Evolutionary conservation across 208 protist genomes (phyloP).

Genomic region (Crithidia acanthocephali): DNA sequence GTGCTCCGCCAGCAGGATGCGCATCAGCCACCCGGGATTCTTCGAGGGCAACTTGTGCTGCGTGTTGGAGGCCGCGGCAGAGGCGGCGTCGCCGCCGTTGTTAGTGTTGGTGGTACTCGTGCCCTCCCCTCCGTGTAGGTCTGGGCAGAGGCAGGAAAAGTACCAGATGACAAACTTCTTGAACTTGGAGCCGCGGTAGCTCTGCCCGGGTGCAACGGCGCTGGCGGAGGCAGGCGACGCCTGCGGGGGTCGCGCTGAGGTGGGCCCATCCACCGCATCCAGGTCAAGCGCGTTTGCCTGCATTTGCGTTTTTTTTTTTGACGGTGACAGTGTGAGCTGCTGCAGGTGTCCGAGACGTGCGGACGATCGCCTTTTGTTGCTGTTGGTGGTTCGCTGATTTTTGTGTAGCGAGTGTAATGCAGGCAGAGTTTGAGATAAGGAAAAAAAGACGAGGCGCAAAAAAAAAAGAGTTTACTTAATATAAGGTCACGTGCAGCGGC

Average conservation of each 20-base stretch:
- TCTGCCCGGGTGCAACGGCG: not conserved
- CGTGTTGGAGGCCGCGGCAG: not conserved
- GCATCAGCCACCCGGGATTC: constrained; percentile 31
- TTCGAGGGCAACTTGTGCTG: constrained; percentile 3
- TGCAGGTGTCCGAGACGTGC: too few species aligned
- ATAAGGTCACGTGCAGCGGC: too few species aligned
- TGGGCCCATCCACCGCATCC: constrained; percentile 4
- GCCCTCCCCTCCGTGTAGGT: constrained; percentile 20
- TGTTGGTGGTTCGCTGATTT: not conserved
- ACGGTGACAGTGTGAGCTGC: too few species aligned
- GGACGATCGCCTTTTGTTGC: too few species aligned
- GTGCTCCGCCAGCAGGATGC: constrained; percentile 40
- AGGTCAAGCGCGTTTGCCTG: constrained; percentile 3
- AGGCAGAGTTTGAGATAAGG: constrained; percentile 12
- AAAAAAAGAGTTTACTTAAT: too few species aligned
- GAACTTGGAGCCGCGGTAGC: constrained; percentile 9
- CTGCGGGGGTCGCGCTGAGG: not conserved
- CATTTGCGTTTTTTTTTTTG: not conserved
- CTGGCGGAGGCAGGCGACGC: not conserved
- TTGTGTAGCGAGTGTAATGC: not conserved
- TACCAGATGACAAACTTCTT: constrained; percentile 35
- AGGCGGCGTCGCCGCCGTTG: not conserved
- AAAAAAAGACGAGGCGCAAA: too few species aligned
- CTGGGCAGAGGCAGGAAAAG: constrained; percentile 40
- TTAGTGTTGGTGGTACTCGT: not conserved